These are phyloP conservation scores for Carallia brachiata DNA, from an alignment of 345 rosid genomes.

Conservation along the genomic window DNA sequence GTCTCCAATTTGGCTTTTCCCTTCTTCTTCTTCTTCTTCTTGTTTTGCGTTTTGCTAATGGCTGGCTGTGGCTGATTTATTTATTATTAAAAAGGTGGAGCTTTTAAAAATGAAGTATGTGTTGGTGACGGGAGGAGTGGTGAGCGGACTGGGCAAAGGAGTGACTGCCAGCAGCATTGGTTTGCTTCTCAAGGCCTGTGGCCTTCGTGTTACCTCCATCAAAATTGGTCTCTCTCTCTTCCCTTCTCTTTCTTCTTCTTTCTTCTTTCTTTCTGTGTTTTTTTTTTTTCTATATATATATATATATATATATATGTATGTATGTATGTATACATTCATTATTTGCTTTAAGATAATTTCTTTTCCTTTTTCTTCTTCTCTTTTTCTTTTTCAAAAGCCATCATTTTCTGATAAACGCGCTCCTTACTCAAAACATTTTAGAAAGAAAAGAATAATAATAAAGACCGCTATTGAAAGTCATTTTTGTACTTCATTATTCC, in stretches of 20 bases:
- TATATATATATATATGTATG: neutral
- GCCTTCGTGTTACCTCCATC: constrained; percentile 75
- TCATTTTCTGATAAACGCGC: too few species aligned
- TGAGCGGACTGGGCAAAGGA: constrained; percentile 82
- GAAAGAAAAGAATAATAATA: too few species aligned
- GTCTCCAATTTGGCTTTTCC: neutral
- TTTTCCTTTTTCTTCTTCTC: too few species aligned
- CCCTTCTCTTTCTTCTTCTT: neutral
- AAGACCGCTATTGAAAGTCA: too few species aligned
- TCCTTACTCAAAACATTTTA: too few species aligned
- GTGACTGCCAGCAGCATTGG: constrained; percentile 89
- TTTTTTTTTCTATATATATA: neutral
- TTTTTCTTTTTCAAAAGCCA: too few species aligned
- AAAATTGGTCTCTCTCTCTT: constrained; percentile 48
- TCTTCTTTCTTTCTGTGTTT: neutral
- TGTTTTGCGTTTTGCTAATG: neutral
- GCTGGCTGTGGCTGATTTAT: neutral
- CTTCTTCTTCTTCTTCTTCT: neutral
- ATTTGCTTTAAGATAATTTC: too few species aligned
- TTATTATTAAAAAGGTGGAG: neutral
- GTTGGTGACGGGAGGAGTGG: constrained; percentile 78
- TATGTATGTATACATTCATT: too few species aligned
- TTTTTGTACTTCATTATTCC: too few species aligned
- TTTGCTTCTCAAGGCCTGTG: constrained; percentile 72
- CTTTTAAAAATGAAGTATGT: constrained; percentile 62